These are phyloP conservation scores for Astrothelium subdiscretum DNA, from an alignment of 495 filamentous ascomycete genomes.

Conservation along the genomic window DNA sequence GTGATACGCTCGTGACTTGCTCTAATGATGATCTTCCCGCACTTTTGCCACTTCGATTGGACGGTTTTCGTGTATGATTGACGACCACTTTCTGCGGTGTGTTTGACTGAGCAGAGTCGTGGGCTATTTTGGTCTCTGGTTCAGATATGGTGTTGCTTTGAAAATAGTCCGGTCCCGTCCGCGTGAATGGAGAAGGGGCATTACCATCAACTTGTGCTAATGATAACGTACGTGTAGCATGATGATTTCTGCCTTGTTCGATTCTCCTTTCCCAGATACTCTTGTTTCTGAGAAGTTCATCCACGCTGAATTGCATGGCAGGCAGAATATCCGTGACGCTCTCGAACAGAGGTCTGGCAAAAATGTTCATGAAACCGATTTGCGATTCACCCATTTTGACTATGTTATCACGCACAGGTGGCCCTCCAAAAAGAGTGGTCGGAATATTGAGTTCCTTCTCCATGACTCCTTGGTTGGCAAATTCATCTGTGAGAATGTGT, in stretches of 20 bases:
- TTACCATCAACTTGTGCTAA: background rate
- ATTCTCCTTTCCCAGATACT: constrained; percentile 58
- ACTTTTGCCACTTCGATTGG: background rate
- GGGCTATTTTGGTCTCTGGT: background rate
- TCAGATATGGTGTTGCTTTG: background rate
- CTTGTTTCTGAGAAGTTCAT: constrained; percentile 68
- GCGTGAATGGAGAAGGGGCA: background rate
- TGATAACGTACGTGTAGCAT: background rate
- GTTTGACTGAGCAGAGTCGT: background rate
- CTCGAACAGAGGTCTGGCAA: constrained; percentile 83
- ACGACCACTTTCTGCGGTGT: background rate
- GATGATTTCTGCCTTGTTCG: constrained; percentile 37
- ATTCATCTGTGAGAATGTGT: constrained; percentile 82
- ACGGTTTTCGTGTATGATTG: background rate
- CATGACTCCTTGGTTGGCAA: constrained; percentile 84
- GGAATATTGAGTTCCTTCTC: constrained; percentile 77
- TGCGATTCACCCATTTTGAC: constrained; percentile 77
- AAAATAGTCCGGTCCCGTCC: background rate
- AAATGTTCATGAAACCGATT: constrained; percentile 91
- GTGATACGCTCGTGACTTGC: background rate
- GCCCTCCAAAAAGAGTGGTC: constrained; percentile 71
- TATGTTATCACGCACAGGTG: constrained; percentile 69
- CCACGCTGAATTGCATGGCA: constrained; percentile 66
- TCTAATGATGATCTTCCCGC: background rate
- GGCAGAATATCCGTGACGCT: constrained; percentile 75